phyloP scores from a whole-genome alignment of 73 alveolate species.

The Urostyla sp. region DNA sequence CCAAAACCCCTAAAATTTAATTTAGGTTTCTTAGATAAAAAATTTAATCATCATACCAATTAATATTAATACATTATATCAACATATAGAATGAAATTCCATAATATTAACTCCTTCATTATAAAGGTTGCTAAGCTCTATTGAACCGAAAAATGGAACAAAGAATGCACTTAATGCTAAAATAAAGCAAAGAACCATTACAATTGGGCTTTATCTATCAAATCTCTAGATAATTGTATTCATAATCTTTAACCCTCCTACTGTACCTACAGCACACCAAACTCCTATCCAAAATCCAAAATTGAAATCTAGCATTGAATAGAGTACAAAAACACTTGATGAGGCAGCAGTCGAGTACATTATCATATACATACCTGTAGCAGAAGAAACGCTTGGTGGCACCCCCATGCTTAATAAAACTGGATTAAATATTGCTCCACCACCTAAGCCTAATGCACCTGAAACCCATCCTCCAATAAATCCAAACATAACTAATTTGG shows the following conservation, averaged over 20 bases:
- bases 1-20: no score
- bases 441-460: constrained; percentile 53
- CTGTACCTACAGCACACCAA: constrained; percentile 27
- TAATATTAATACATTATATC: no score
- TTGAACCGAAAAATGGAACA: constrained; percentile 50
- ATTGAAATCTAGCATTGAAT: not conserved
- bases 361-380: constrained; percentile 69
- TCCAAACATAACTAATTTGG: not conserved
- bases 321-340: not conserved
- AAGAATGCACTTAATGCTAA: constrained; percentile 35
- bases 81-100: no score
- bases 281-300: constrained; percentile 40
- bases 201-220: constrained; percentile 37
- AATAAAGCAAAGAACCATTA: constrained; percentile 12
- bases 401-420: constrained; percentile 54
- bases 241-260: constrained; percentile 19
- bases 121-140: constrained; percentile 12
- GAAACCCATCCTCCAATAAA: constrained; percentile 54
- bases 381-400: constrained; percentile 67
- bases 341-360: constrained; percentile 54
- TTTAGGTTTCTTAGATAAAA: no score
- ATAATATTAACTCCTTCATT: no score
- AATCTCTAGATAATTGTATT: constrained; percentile 24
- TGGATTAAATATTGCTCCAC: constrained; percentile 52
- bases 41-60: no score